Conservation (phyloP, 768 basidiomycete genomes). For the Auricularia heimuer region DNA sequence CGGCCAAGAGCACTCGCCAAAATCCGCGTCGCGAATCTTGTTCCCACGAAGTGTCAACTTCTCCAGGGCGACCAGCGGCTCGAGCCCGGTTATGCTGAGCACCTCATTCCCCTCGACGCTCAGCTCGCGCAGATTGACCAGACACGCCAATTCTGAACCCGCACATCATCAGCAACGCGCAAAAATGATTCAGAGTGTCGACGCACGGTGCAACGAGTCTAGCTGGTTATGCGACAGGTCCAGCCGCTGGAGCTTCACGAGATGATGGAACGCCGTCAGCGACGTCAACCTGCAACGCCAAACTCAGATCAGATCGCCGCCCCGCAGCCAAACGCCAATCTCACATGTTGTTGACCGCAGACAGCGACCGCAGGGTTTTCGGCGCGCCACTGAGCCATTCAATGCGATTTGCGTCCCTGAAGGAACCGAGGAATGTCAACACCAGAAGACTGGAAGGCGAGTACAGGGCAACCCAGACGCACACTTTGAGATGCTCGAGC, state of each 20-base stretch:
- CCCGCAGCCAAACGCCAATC: conserved; percentile 17
- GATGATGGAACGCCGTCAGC: conserved; percentile 80
- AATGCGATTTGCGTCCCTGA: conserved; percentile 63
- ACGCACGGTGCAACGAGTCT: conserved; percentile 79
- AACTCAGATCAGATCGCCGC: neutral
- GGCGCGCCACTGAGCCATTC: conserved; percentile 78
- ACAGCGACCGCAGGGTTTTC: conserved; percentile 59
- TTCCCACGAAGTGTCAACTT: conserved; percentile 80
- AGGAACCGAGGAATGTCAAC: neutral
- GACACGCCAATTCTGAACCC: conserved; percentile 63
- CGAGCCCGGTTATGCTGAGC: conserved; percentile 60
- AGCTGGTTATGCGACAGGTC: conserved; percentile 88
- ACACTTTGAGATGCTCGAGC: conserved; percentile 70
- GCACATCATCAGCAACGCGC: too few relatives aligned
- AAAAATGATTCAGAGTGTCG: neutral
- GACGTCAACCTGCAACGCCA: conserved; percentile 54
- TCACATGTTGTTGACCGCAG: conserved; percentile 66
- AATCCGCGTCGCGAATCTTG: conserved; percentile 49
- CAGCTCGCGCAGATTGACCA: conserved; percentile 80
- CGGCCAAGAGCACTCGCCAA: conserved; percentile 50
- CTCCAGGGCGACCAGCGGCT: conserved; percentile 68
- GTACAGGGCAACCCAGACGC: conserved; percentile 24
- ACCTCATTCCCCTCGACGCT: conserved; percentile 85
- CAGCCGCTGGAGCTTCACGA: conserved; percentile 76
- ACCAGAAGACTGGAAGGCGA: neutral